Conservation (phyloP, 805 yeast genomes). For the Candida krabiensis region DNA sequence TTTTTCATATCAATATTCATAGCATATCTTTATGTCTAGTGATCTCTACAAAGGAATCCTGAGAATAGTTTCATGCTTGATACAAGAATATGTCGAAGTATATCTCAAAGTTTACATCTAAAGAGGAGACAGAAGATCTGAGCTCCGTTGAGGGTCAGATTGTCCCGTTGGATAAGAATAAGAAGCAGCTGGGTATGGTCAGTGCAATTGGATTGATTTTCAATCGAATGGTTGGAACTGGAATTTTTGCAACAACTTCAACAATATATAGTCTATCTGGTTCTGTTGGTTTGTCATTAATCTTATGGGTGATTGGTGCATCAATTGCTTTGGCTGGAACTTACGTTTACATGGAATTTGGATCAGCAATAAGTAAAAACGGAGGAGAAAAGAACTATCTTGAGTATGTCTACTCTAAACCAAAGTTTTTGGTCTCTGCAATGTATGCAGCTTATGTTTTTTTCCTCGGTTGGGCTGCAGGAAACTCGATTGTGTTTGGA, state of each 20-base stretch:
- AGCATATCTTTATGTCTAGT: no score
- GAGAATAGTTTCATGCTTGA: no score
- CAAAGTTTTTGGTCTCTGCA: slow-evolving; percentile 63
- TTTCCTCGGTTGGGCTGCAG: slow-evolving; percentile 83
- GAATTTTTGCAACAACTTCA: slow-evolving; percentile 68
- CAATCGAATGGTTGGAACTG: slow-evolving; percentile 74
- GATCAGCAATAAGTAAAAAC: slow-evolving; percentile 48
- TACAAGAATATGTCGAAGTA: no score
- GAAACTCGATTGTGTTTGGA: slow-evolving; percentile 79
- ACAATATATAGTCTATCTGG: slow-evolving; percentile 60
- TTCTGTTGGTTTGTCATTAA: slow-evolving; percentile 68
- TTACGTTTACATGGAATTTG: slow-evolving; percentile 77
- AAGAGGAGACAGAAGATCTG: neutral
- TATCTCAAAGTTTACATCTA: neutral
- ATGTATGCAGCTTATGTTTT: slow-evolving; percentile 71
- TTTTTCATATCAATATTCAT: no score
- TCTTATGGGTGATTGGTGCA: slow-evolving; percentile 77
- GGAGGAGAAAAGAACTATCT: slow-evolving; percentile 86
- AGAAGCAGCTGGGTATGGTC: slow-evolving; percentile 41
- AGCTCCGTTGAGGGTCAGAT: slow-evolving; percentile 7
- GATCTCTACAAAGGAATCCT: no score
- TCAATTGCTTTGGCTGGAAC: slow-evolving; percentile 63
- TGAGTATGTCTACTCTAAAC: slow-evolving; percentile 67
- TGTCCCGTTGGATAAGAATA: slow-evolving; percentile 40
- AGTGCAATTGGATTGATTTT: slow-evolving; percentile 52